A percentile compares a stretch with the other conserved stretches of the same genome.
Evolutionary conservation across 2,329 filamentous ascomycete genomes (phyloP).

Genomic region (Metarhizium brunneum): DNA sequence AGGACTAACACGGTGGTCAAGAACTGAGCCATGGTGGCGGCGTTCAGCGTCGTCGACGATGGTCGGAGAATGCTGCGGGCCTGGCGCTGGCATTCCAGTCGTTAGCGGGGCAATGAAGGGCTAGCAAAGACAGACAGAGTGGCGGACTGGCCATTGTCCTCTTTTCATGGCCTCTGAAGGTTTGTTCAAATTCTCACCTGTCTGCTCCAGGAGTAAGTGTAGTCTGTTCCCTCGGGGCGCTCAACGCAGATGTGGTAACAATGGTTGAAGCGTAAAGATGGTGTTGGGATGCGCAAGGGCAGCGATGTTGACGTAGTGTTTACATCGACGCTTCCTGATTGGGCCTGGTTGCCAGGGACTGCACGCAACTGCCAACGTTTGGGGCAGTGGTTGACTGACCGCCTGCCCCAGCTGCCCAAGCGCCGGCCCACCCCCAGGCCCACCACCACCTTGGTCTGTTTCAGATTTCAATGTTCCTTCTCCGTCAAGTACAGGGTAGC

Average conservation of each 20-base stretch:
- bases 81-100: slow-evolving; percentile 29
- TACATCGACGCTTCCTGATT: slow-evolving; percentile 7
- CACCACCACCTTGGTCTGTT: too few relatives aligned
- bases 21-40: slow-evolving; percentile 29
- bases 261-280: background rate
- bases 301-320: slow-evolving; percentile 4
- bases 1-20: slow-evolving; percentile 33
- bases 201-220: background rate
- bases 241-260: background rate
- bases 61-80: slow-evolving; percentile 5
- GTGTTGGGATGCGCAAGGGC: background rate
- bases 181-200: background rate
- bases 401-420: background rate
- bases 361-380: too few relatives aligned
- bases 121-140: background rate
- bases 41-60: slow-evolving; percentile 7
- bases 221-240: background rate
- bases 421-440: too few relatives aligned
- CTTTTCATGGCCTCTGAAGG: background rate
- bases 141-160: background rate
- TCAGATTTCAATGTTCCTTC: too few relatives aligned
- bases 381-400: too few relatives aligned
- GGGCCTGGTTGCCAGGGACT: slow-evolving; percentile 5
- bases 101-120: slow-evolving; percentile 30
- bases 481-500: too few relatives aligned